Conservation (phyloP, 805 yeast species). For the Ogataea wickerhamii region DNA sequence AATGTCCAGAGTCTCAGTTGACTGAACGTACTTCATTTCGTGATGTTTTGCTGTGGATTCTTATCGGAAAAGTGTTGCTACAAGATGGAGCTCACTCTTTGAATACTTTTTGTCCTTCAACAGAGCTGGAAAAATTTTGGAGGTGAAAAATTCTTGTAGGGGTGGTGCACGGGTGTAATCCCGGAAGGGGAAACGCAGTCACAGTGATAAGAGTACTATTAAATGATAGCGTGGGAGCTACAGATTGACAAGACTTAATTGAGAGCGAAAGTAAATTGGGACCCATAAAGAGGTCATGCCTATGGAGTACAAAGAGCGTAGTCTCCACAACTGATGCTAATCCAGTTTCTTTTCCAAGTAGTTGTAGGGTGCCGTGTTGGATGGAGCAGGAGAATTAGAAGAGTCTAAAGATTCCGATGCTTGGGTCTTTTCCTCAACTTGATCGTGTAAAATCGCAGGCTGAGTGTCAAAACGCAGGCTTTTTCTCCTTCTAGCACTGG, state of each 20-base stretch:
- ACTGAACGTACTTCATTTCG: slow-evolving; percentile 58
- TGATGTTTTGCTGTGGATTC: not conserved
- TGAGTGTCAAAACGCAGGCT: slow-evolving; percentile 26
- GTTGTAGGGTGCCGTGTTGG: too few species aligned
- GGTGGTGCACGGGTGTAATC: not conserved
- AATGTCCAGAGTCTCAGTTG: slow-evolving; percentile 54
- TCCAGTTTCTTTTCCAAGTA: not conserved
- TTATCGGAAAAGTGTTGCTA: too few species aligned
- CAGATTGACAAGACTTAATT: too few species aligned
- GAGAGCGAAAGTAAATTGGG: too few species aligned
- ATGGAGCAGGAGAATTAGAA: slow-evolving; percentile 1
- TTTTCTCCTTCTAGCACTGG: slow-evolving; percentile 21
- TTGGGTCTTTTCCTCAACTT: slow-evolving; percentile 1
- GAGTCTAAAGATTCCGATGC: not conserved
- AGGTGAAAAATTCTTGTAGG: slow-evolving; percentile 10
- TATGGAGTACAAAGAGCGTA: too few species aligned
- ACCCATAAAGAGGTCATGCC: too few species aligned
- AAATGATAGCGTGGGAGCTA: too few species aligned
- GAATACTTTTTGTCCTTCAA: not conserved
- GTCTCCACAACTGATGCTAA: slow-evolving; percentile 1
- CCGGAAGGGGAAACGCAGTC: slow-evolving; percentile 12
- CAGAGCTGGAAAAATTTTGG: slow-evolving; percentile 10
- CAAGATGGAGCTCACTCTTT: too few species aligned
- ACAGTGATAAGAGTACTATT: too few species aligned
- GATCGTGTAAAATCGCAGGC: slow-evolving; percentile 15